phyloP scores from a whole-genome alignment of 2,329 filamentous ascomycete species.

The Sporothrix phasma region DNA sequence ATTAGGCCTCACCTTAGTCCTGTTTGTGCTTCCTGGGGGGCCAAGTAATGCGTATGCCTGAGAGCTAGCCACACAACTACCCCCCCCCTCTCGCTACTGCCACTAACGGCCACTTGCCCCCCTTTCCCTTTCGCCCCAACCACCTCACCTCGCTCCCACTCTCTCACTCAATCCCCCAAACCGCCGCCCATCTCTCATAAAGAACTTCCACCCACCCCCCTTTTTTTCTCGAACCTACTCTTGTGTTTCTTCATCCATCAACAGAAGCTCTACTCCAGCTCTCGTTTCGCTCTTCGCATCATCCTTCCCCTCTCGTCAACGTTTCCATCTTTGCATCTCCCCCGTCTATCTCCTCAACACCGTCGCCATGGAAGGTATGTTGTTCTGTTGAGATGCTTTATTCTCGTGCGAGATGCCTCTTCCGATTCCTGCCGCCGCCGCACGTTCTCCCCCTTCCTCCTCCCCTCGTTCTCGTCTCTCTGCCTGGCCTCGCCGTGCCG shows the following conservation, averaged over 20 bases:
- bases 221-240: slow-evolving; percentile 28
- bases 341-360: slow-evolving; percentile 30
- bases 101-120: background rate
- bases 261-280: slow-evolving; percentile 24
- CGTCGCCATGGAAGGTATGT: slow-evolving; percentile 46
- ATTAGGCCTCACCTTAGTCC: background rate
- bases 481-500: background rate
- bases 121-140: slow-evolving; percentile 16
- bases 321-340: slow-evolving; percentile 22
- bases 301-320: slow-evolving; percentile 17
- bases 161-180: slow-evolving; percentile 1
- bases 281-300: slow-evolving; percentile 25
- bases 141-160: slow-evolving; percentile 7
- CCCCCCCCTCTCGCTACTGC: background rate
- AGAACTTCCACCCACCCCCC: slow-evolving; percentile 23
- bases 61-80: background rate
- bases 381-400: slow-evolving; percentile 7
- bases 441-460: background rate
- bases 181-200: slow-evolving; percentile 10
- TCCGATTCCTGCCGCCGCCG: background rate
- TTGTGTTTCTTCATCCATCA: slow-evolving; percentile 21
- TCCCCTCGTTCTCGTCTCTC: background rate
- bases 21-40: background rate
- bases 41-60: slow-evolving; percentile 5
- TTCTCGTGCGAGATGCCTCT: slow-evolving; percentile 14